These are phyloP conservation scores for Yamadazyma laniorum DNA, from an alignment of 805 yeast genomes.

Conservation along the genomic window DNA sequence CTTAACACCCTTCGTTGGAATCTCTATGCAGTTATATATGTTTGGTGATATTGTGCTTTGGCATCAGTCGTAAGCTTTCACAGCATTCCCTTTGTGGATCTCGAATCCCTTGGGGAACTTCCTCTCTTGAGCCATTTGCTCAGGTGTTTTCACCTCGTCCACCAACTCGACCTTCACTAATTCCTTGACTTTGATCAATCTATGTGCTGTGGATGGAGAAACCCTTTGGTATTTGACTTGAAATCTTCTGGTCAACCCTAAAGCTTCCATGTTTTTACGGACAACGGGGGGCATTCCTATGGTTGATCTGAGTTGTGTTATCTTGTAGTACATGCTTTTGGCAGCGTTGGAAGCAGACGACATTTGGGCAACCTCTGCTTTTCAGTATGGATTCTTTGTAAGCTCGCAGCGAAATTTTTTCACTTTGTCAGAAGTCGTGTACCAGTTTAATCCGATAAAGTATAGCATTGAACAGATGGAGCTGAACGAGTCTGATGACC, in stretches of 20 bases:
- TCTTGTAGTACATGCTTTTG: conserved; percentile 38
- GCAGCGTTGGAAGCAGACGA: conserved; percentile 1
- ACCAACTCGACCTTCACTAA: conserved; percentile 78
- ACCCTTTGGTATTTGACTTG: conserved; percentile 70
- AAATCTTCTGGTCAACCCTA: conserved; percentile 77
- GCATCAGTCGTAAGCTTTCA: conserved; percentile 9
- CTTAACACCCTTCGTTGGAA: neutral
- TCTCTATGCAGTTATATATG: conserved; percentile 1
- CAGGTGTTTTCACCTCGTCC: conserved; percentile 48
- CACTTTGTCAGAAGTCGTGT: conserved; percentile 4
- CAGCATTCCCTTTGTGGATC: conserved; percentile 14
- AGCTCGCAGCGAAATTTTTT: too few relatives aligned
- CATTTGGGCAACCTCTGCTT: neutral
- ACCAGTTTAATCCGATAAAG: neutral
- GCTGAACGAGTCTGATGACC: neutral
- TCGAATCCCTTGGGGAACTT: conserved; percentile 64
- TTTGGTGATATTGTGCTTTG: too few relatives aligned
- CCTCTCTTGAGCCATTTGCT: conserved; percentile 53
- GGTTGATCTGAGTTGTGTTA: conserved; percentile 76
- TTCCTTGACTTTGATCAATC: conserved; percentile 79
- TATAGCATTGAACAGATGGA: too few relatives aligned
- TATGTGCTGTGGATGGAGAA: conserved; percentile 80
- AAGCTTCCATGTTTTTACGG: conserved; percentile 60
- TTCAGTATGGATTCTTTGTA: neutral
- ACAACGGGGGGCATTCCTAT: conserved; percentile 77